phyloP scores from a whole-genome alignment of 2,329 filamentous ascomycete species.

The Lizonia empirigonia region DNA sequence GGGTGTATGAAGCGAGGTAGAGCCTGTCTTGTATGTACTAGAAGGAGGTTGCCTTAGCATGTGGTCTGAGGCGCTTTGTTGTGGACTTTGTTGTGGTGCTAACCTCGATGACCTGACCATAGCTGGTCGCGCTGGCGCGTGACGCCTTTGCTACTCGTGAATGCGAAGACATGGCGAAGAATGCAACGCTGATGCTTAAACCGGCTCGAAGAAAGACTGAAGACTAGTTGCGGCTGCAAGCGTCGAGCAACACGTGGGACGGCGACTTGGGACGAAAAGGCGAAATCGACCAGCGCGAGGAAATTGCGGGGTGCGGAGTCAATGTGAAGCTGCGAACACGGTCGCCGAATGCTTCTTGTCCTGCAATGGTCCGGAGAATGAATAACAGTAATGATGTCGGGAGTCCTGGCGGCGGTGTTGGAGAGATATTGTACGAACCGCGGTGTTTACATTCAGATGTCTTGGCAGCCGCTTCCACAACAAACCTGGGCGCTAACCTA shows the following conservation, averaged over 20 bases:
- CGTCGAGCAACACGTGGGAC: slow-evolving; percentile 17
- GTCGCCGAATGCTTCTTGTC: slow-evolving; percentile 28
- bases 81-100: slow-evolving; percentile 58
- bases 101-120: slow-evolving; percentile 93
- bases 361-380: slow-evolving; percentile 29
- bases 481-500: slow-evolving; percentile 21
- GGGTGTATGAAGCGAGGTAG: slow-evolving; percentile 90
- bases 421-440: slow-evolving; percentile 30
- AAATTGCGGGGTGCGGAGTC: slow-evolving; percentile 16
- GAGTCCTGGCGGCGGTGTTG: slow-evolving; percentile 24
- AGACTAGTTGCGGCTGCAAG: slow-evolving; percentile 19
- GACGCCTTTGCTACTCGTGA: slow-evolving; percentile 37
- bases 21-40: slow-evolving; percentile 72
- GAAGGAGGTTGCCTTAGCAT: slow-evolving; percentile 15
- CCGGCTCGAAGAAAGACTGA: slow-evolving; percentile 3
- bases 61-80: slow-evolving; percentile 28
- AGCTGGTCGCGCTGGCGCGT: slow-evolving; percentile 55
- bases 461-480: slow-evolving; percentile 14
- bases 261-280: slow-evolving; percentile 27
- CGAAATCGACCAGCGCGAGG: slow-evolving; percentile 24
- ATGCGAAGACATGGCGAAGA: slow-evolving; percentile 33
- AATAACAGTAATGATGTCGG: slow-evolving; percentile 48
- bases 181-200: neutral
- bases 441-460: slow-evolving; percentile 28
- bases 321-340: slow-evolving; percentile 26